phyloP scores from a whole-genome alignment of 2,329 filamentous ascomycete genomes.

The Sclerotinia subarctica region DNA sequence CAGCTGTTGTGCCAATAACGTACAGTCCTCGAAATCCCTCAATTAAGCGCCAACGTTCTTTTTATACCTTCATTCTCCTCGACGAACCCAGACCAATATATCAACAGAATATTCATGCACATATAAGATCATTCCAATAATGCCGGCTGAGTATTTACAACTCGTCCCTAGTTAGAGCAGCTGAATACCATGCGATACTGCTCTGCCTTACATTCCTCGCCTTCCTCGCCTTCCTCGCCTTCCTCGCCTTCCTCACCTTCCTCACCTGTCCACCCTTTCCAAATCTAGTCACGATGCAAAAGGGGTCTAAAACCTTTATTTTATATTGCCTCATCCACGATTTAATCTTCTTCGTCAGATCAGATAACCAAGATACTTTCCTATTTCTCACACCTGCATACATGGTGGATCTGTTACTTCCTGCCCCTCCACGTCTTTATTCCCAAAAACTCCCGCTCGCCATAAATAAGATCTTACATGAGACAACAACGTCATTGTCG shows the following conservation, averaged over 20 bases:
- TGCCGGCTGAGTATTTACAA: not conserved
- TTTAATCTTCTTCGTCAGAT: not conserved
- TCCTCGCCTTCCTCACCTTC: not conserved
- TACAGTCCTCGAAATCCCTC: not conserved
- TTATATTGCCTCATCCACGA: not conserved
- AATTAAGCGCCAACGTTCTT: not conserved
- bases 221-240: not conserved
- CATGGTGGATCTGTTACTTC: not conserved
- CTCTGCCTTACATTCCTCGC: too few species aligned
- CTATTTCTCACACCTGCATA: constrained; percentile 1
- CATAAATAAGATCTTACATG: not conserved
- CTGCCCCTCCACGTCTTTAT: not conserved
- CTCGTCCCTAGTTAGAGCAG: not conserved
- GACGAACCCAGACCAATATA: not conserved
- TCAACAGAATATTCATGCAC: not conserved
- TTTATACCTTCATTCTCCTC: not conserved
- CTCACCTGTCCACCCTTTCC: not conserved
- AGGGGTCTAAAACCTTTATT: not conserved
- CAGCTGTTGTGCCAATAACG: too few species aligned
- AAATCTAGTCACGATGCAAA: not conserved
- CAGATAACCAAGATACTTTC: not conserved
- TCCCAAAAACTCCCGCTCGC: not conserved
- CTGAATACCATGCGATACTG: not conserved
- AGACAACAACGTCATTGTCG: not conserved
- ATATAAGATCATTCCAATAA: not conserved